Percentiles rank a stretch among this genome's conserved stretches.
phyloP scores from a whole-genome alignment of 2,329 filamentous ascomycete species.

The Sarocladium kiliense region DNA sequence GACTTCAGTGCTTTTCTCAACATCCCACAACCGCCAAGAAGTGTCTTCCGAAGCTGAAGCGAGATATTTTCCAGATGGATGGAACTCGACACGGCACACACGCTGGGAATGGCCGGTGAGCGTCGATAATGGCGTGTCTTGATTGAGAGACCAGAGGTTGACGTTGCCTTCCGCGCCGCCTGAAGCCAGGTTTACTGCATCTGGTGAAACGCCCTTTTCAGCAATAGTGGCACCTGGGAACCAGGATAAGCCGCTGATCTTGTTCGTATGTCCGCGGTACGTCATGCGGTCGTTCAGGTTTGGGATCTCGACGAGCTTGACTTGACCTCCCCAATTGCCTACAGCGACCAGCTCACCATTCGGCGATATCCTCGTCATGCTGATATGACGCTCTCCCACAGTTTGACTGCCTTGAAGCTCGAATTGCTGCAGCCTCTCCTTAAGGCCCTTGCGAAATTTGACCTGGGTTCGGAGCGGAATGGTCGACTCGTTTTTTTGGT shows the following conservation, averaged over 20 bases:
- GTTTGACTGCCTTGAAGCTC: slow-evolving; percentile 93
- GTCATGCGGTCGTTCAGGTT: slow-evolving; percentile 71
- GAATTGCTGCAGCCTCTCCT: slow-evolving; percentile 74
- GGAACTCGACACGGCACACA: slow-evolving; percentile 89
- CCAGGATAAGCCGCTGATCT: slow-evolving; percentile 89
- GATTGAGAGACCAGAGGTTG: slow-evolving; percentile 82
- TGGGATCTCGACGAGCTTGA: slow-evolving; percentile 81
- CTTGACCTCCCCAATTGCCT: slow-evolving; percentile 87
- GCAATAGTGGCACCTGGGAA: slow-evolving; percentile 74
- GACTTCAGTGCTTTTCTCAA: slow-evolving; percentile 77
- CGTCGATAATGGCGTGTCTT: slow-evolving; percentile 80
- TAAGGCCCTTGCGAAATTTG: slow-evolving; percentile 84
- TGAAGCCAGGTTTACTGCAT: slow-evolving; percentile 78
- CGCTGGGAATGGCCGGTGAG: slow-evolving; percentile 79
- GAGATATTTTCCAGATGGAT: slow-evolving; percentile 83
- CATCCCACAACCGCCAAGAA: slow-evolving; percentile 95
- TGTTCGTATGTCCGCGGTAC: slow-evolving; percentile 79
- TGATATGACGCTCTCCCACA: slow-evolving; percentile 83
- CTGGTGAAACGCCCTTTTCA: slow-evolving; percentile 63
- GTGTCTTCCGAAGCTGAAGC: slow-evolving; percentile 95
- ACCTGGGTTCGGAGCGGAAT: slow-evolving; percentile 88
- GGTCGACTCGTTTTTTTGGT: slow-evolving; percentile 73
- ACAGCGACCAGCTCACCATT: slow-evolving; percentile 78
- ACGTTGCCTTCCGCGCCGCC: slow-evolving; percentile 85
- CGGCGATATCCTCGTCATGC: slow-evolving; percentile 86